A percentile compares a stretch with the other conserved stretches of the same genome.
phyloP scores from a whole-genome alignment of 495 filamentous ascomycete species.

The Neurospora sp. region DNA sequence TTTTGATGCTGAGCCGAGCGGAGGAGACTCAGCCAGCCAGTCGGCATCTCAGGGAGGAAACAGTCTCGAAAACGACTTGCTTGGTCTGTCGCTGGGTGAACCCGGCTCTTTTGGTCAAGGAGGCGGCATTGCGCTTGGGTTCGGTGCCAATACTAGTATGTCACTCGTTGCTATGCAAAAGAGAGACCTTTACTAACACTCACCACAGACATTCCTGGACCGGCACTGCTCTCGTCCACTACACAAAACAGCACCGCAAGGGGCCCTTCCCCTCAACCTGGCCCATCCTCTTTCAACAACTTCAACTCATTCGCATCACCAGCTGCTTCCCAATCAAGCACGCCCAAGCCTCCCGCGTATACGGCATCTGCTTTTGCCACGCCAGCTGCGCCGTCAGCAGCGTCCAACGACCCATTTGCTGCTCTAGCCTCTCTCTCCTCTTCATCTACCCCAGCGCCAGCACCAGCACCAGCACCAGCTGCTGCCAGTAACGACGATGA shows the following conservation, averaged over 20 bases:
- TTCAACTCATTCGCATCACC: slow-evolving; percentile 46
- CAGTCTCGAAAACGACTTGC: slow-evolving; percentile 42
- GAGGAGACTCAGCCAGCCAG: slow-evolving; percentile 23
- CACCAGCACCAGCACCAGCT: slow-evolving; percentile 22
- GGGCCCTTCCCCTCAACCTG: slow-evolving; percentile 28
- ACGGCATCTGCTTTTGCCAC: slow-evolving; percentile 27
- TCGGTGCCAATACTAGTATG: slow-evolving; percentile 57
- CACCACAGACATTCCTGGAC: slow-evolving; percentile 23
- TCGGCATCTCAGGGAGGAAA: slow-evolving; percentile 13
- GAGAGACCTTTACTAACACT: neutral
- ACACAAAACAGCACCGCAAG: slow-evolving; percentile 46
- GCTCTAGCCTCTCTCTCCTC: slow-evolving; percentile 48
- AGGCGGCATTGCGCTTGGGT: slow-evolving; percentile 80
- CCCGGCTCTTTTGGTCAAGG: slow-evolving; percentile 48
- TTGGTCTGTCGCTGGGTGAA: slow-evolving; percentile 43
- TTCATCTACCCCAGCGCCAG: slow-evolving; percentile 21
- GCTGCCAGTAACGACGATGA: slow-evolving; percentile 53
- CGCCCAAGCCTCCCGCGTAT: slow-evolving; percentile 33
- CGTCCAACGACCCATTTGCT: slow-evolving; percentile 56
- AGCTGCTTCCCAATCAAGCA: slow-evolving; percentile 32
- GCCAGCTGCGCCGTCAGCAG: slow-evolving; percentile 28
- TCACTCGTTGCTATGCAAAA: neutral
- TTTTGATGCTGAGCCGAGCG: slow-evolving; percentile 60
- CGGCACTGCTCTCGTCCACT: slow-evolving; percentile 53
- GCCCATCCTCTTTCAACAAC: slow-evolving; percentile 42